phyloP scores from a whole-genome alignment of 164 flowering plant species.

The Macadamia integrifolia region DNA sequence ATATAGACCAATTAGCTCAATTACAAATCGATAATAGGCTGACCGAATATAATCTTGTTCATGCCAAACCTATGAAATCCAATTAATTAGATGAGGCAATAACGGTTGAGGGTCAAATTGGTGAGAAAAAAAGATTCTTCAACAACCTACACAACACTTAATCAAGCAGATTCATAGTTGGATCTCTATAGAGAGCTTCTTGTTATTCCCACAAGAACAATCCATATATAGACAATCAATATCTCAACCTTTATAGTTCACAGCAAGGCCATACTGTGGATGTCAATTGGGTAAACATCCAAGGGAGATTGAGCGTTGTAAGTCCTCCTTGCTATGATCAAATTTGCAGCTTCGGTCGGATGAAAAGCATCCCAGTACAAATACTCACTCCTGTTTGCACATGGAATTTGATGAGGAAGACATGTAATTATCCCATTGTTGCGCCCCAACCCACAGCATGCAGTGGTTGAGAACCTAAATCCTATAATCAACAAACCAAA shows the following conservation, averaged over 20 bases:
- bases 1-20: too few relatives aligned
- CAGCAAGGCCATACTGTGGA: conserved; percentile 2
- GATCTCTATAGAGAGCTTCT: too few relatives aligned
- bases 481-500: conserved; percentile 4
- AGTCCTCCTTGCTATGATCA: conserved; percentile 17
- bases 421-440: conserved; percentile 29
- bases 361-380: conserved; percentile 43
- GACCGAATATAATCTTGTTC: too few relatives aligned
- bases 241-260: conserved; percentile 4
- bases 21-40: too few relatives aligned
- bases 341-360: conserved; percentile 35
- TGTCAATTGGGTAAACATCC: conserved; percentile 13
- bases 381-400: conserved; percentile 24
- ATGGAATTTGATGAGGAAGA: conserved; percentile 27
- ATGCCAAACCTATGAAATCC: too few relatives aligned
- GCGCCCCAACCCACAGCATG: conserved; percentile 34
- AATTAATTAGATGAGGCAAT: too few relatives aligned
- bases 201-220: too few relatives aligned
- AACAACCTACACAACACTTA: too few relatives aligned
- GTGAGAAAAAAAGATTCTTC: too few relatives aligned
- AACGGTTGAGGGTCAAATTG: too few relatives aligned
- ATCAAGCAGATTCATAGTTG: too few relatives aligned
- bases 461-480: conserved; percentile 16
- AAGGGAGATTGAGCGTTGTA: conserved; percentile 8
- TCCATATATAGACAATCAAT: too few relatives aligned